Percentiles rank a stretch among this genome's conserved stretches.
Evolutionary conservation across 306 rosid genomes (phyloP).

Genomic region (Cicer chorassanicum): DNA sequence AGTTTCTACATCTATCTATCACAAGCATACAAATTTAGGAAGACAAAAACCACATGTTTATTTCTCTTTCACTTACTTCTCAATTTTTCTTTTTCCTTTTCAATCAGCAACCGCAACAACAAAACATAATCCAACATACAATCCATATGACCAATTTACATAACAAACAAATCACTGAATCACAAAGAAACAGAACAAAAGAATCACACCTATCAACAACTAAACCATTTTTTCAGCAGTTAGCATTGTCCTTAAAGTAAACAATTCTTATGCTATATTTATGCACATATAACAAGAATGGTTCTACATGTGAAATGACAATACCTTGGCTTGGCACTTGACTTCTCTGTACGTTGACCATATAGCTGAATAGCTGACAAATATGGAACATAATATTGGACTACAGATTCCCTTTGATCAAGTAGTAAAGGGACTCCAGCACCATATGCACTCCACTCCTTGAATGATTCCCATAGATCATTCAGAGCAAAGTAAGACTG

Average conservation of each 20-base stretch:
- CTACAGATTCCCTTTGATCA: slow-evolving; percentile 70
- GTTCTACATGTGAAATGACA: not conserved
- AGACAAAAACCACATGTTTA: not conserved
- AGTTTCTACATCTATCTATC: slow-evolving; percentile 1
- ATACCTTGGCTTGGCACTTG: slow-evolving; percentile 74
- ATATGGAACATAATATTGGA: slow-evolving; percentile 91
- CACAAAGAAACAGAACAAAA: not conserved
- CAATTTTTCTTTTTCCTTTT: slow-evolving; percentile 37
- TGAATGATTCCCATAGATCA: slow-evolving; percentile 91
- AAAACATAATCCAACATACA: slow-evolving; percentile 31
- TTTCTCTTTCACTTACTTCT: slow-evolving; percentile 23
- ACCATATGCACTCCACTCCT: slow-evolving; percentile 95
- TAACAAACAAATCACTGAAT: slow-evolving; percentile 2
- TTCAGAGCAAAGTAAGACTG: slow-evolving; percentile 75
- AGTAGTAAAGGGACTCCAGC: slow-evolving; percentile 88
- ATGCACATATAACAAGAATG: slow-evolving; percentile 8
- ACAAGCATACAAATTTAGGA: slow-evolving; percentile 12
- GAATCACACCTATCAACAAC: slow-evolving; percentile 25
- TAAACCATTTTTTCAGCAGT: not conserved
- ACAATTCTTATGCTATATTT: not conserved
- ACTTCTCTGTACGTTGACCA: slow-evolving; percentile 59
- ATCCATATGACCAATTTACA: slow-evolving; percentile 18
- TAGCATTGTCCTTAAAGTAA: not conserved
- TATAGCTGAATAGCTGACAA: slow-evolving; percentile 88
- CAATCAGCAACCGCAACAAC: slow-evolving; percentile 1